phyloP scores from a whole-genome alignment of 768 basidiomycete genomes.

The Trametes punicea region DNA sequence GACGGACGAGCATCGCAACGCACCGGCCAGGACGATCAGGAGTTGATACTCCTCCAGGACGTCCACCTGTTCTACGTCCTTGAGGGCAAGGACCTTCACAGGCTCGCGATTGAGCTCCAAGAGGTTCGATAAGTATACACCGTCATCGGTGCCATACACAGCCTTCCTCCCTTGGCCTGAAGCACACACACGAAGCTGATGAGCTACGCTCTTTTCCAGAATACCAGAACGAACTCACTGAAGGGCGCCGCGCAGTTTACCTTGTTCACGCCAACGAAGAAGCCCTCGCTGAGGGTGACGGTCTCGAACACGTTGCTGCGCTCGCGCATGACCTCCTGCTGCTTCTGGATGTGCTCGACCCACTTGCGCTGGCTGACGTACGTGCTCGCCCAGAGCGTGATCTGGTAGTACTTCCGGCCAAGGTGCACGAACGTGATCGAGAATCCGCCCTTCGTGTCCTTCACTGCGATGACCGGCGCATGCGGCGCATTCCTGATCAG shows the following conservation, averaged over 20 bases:
- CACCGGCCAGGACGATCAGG: slow-evolving; percentile 97
- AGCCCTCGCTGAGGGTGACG: slow-evolving; percentile 78
- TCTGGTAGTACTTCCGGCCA: slow-evolving; percentile 87
- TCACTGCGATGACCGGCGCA: slow-evolving; percentile 48
- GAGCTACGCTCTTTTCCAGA: background rate
- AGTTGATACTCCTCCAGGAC: slow-evolving; percentile 95
- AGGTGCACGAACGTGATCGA: slow-evolving; percentile 93
- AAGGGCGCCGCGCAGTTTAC: slow-evolving; percentile 90
- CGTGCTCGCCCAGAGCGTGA: slow-evolving; percentile 89
- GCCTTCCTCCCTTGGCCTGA: slow-evolving; percentile 78
- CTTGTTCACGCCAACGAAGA: slow-evolving; percentile 80
- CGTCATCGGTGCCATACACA: slow-evolving; percentile 97
- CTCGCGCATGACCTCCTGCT: slow-evolving; percentile 82
- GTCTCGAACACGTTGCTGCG: slow-evolving; percentile 87
- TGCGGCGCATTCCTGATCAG: slow-evolving; percentile 40
- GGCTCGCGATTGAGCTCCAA: slow-evolving; percentile 76
- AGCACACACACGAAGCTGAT: background rate
- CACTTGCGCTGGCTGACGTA: slow-evolving; percentile 87
- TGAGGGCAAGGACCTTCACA: slow-evolving; percentile 81
- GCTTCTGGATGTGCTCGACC: slow-evolving; percentile 87
- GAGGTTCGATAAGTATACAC: slow-evolving; percentile 91
- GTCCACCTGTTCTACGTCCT: slow-evolving; percentile 93
- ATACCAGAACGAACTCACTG: slow-evolving; percentile 51
- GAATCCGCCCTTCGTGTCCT: slow-evolving; percentile 77
- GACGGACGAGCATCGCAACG: slow-evolving; percentile 15